These are phyloP conservation scores for Cyclotella baltica DNA, from an alignment of 108 stramenopile genomes.

Conservation along the genomic window DNA sequence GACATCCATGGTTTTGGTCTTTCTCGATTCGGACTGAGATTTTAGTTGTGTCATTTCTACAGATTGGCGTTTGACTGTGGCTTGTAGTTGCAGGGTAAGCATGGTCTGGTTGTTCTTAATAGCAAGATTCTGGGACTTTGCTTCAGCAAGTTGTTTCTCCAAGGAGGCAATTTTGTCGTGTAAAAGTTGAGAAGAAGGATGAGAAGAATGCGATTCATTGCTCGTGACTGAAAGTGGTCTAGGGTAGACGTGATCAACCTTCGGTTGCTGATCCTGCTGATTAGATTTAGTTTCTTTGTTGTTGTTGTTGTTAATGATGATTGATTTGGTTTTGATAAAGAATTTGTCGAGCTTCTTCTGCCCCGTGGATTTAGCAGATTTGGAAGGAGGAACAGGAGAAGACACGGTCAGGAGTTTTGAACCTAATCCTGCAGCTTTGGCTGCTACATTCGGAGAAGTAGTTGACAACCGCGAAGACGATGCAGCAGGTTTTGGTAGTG, in stretches of 20 bases:
- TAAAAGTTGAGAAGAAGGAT: conserved; percentile 7
- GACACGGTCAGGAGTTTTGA: too few relatives aligned
- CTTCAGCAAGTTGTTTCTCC: conserved; percentile 38
- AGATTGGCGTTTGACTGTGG: conserved; percentile 33
- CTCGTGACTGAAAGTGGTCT: not conserved
- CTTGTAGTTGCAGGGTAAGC: conserved; percentile 66
- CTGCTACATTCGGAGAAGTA: too few relatives aligned
- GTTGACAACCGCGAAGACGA: not conserved
- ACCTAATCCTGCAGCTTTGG: too few relatives aligned
- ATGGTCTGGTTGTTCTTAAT: conserved; percentile 83
- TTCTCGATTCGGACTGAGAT: conserved; percentile 9
- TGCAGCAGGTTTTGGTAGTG: not conserved
- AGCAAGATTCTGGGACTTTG: conserved; percentile 39
- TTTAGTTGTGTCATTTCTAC: conserved; percentile 25
- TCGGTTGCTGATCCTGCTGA: not conserved
- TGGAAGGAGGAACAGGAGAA: not conserved
- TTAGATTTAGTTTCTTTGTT: not conserved
- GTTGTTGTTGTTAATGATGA: not conserved
- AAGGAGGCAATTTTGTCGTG: conserved; percentile 16
- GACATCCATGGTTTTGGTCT: conserved; percentile 21
- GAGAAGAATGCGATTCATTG: not conserved
- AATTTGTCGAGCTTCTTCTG: conserved; percentile 6
- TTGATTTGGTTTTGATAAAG: not conserved
- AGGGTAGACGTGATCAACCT: not conserved
- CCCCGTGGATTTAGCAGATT: not conserved